These are phyloP conservation scores for Diutina scorzettiae DNA, from an alignment of 1,139 yeast species.

Conservation along the genomic window DNA sequence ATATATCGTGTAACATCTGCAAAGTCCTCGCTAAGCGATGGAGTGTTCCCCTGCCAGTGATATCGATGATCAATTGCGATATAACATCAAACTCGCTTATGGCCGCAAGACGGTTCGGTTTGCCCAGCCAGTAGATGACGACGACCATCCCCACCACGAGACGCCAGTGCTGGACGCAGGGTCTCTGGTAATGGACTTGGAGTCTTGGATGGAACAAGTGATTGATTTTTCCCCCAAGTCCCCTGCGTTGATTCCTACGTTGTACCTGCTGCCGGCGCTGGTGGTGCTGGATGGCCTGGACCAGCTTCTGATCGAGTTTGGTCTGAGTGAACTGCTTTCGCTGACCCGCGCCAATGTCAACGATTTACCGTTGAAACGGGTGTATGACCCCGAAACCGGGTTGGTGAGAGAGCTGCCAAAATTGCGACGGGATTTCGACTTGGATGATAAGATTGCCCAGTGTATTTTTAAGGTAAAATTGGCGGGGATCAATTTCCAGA, in stretches of 20 bases:
- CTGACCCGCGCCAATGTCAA: conserved; percentile 7
- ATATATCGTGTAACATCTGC: too few relatives aligned
- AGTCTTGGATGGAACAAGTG: conserved; percentile 1
- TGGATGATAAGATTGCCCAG: conserved; percentile 10
- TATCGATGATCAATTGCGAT: conserved; percentile 3
- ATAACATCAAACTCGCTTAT: conserved; percentile 2
- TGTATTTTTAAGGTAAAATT: conserved; percentile 7
- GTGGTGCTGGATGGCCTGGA: neutral
- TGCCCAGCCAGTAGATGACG: neutral
- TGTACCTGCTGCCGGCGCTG: neutral
- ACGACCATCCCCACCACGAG: neutral
- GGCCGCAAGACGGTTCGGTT: conserved; percentile 6
- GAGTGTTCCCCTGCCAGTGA: conserved; percentile 1
- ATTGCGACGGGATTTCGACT: conserved; percentile 18
- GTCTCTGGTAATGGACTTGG: neutral
- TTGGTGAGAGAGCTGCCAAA: conserved; percentile 19
- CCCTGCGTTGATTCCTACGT: neutral
- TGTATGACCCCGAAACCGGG: conserved; percentile 14
- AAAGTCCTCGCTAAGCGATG: too few relatives aligned
- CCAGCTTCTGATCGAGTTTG: neutral
- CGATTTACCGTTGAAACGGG: conserved; percentile 20
- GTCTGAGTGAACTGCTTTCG: neutral
- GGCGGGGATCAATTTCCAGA: conserved; percentile 7
- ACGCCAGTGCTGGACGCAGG: neutral
- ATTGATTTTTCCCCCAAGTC: too few relatives aligned